These are phyloP conservation scores for Aspergillus mulundensis DNA, from an alignment of 495 filamentous ascomycete genomes.

Conservation along the genomic window DNA sequence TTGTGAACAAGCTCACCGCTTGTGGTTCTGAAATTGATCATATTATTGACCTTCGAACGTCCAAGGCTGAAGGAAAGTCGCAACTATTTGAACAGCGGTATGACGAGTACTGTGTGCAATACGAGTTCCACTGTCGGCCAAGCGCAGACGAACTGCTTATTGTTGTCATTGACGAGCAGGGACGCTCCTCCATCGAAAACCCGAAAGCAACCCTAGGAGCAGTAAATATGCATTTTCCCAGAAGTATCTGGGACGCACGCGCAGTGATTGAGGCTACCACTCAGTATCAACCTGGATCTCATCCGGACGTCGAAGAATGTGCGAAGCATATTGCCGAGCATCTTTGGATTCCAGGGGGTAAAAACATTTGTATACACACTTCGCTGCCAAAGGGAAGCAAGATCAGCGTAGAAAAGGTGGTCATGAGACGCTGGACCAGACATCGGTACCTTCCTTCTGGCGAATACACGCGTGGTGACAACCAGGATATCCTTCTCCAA, in stretches of 20 bases:
- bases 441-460: conserved; percentile 19
- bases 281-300: conserved; percentile 4
- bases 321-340: conserved; percentile 24
- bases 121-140: conserved; percentile 48
- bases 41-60: conserved; percentile 30
- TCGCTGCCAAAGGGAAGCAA: conserved; percentile 11
- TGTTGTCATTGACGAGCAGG: conserved; percentile 46
- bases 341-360: conserved; percentile 26
- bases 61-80: conserved; percentile 18
- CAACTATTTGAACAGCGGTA: conserved; percentile 31
- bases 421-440: conserved; percentile 32
- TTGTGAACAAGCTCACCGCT: conserved; percentile 32
- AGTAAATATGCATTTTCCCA: conserved; percentile 41
- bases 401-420: conserved; percentile 25
- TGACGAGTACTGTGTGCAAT: conserved; percentile 32
- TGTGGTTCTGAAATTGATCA: conserved; percentile 35
- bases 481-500: conserved; percentile 30
- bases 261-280: conserved; percentile 15
- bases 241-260: conserved; percentile 44
- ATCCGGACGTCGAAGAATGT: conserved; percentile 22
- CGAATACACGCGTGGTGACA: neutral
- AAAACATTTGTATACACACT: conserved; percentile 21
- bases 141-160: conserved; percentile 29
- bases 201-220: conserved; percentile 22
- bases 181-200: conserved; percentile 20